phyloP scores from a whole-genome alignment of 169 alveolate genomes.

The Plasmodium gaboni region DNA sequence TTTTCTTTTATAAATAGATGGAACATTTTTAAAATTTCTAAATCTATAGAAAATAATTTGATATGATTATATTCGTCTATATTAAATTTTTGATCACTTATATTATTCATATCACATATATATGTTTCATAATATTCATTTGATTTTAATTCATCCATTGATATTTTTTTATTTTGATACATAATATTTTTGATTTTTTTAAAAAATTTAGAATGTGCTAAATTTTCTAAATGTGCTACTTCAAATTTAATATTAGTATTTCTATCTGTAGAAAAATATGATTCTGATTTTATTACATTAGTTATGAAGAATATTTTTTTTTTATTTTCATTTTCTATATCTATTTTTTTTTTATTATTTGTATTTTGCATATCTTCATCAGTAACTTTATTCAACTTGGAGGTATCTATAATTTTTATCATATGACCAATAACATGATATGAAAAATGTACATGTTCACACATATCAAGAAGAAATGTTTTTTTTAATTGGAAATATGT shows the following conservation, averaged over 20 bases:
- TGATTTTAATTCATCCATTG: conserved; percentile 7
- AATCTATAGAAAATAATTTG: conserved; percentile 44
- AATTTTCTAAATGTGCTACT: conserved; percentile 47
- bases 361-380: background rate
- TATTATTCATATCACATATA: conserved; percentile 46
- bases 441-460: conserved; percentile 63
- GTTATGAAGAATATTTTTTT: conserved; percentile 46
- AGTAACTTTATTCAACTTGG: conserved; percentile 7
- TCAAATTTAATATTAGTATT: conserved; percentile 60
- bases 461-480: conserved; percentile 70
- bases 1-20: conserved; percentile 52
- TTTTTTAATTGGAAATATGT: conserved; percentile 64
- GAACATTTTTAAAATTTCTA: conserved; percentile 43
- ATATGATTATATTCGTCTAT: conserved; percentile 66
- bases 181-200: conserved; percentile 23
- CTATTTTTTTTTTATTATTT: background rate
- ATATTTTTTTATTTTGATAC: conserved; percentile 49
- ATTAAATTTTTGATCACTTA: conserved; percentile 46
- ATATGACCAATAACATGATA: conserved; percentile 55
- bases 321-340: conserved; percentile 8
- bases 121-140: conserved; percentile 15
- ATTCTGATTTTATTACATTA: conserved; percentile 46
- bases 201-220: conserved; percentile 20
- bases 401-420: conserved; percentile 23
- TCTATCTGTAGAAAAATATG: conserved; percentile 56